Base-by-base conservation (phyloP, 192 early-diverging fungal genomes). In the Coemansia sp. region DNA sequence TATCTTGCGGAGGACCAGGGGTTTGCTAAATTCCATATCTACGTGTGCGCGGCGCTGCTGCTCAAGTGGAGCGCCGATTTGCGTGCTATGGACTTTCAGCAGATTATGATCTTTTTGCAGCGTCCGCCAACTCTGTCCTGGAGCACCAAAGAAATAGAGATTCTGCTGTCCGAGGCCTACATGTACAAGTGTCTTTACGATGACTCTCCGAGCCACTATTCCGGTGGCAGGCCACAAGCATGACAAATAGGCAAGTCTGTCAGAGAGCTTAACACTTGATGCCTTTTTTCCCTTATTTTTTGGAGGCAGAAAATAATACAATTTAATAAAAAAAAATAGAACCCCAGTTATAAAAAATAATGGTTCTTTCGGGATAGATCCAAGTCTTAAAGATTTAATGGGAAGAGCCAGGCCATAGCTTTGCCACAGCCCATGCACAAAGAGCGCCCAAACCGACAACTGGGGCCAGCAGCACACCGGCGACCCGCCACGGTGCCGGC, bases 151-250 rank as follows among this genome's bases (percentile, higher is more conserved):
- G 96, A 99, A 68, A 91, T 98, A 33, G 95, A 99, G 78, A 77
- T 98, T 41, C 80, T 99, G 66, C 75, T 99, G 36, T 92, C 95
- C 0, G 96, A 99, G 68, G 98, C 96, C 4, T 99, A 91, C 77
- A 95, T 97, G 93, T 95, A 91, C 91, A 98, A 99, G 81, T 90
- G 87, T 5, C 86, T 98, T 36, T 99, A 96, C 79, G 94, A 96
- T 72, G 87, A 93, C 61, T 91, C 95, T 17, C 96, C 95, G 33
- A 92, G 85, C 68, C 97, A 98, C 76, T 86, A 76, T 20, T n/a
- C 68, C 37, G 59, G 51, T 12, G 57, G 35, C 57, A 33, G 57
- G 15, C 57, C 57, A 48, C 45, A 48, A 48, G 45, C 45, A 12
- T 8, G 45, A 12, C 17, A 12, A 15, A 48, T 8, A 15, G 4